Percentiles rank a stretch among this genome's conserved stretches.
Conservation (phyloP, 345 rosid species). For the Eucalyptus marginata region DNA sequence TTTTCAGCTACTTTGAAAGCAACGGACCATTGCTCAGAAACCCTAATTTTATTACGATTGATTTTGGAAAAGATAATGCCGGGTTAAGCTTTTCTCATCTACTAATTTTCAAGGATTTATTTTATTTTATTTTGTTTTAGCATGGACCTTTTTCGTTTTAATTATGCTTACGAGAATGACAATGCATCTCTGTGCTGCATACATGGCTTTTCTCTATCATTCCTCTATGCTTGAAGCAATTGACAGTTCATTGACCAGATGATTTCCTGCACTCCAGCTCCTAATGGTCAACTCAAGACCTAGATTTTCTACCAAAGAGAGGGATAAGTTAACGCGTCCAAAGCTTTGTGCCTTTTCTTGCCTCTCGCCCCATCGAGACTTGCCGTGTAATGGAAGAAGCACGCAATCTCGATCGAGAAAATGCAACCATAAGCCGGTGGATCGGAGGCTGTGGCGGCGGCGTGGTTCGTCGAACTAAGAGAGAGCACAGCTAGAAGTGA, state of each 20-base stretch:
- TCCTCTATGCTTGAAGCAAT: background rate
- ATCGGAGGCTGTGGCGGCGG: background rate
- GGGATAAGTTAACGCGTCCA: background rate
- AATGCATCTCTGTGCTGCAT: background rate
- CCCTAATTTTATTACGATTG: background rate
- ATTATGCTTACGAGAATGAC: background rate
- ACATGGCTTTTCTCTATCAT: background rate
- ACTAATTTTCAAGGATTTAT: background rate
- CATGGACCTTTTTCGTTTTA: background rate
- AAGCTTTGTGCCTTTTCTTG: background rate
- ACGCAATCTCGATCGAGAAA: background rate
- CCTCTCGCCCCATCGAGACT: slow-evolving; percentile 7
- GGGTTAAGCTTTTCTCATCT: background rate
- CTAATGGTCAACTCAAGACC: background rate
- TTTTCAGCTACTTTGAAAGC: background rate
- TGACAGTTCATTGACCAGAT: background rate
- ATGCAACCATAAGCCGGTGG: background rate
- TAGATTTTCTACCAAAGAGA: background rate
- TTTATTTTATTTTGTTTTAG: background rate
- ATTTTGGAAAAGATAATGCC: background rate
- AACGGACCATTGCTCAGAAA: background rate
- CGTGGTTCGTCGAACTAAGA: background rate
- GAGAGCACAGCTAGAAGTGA: background rate
- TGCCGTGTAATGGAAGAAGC: slow-evolving; percentile 19
- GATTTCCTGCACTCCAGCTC: background rate